These are phyloP conservation scores for Lyophyllum atratum DNA, from an alignment of 768 basidiomycete species.

Conservation along the genomic window DNA sequence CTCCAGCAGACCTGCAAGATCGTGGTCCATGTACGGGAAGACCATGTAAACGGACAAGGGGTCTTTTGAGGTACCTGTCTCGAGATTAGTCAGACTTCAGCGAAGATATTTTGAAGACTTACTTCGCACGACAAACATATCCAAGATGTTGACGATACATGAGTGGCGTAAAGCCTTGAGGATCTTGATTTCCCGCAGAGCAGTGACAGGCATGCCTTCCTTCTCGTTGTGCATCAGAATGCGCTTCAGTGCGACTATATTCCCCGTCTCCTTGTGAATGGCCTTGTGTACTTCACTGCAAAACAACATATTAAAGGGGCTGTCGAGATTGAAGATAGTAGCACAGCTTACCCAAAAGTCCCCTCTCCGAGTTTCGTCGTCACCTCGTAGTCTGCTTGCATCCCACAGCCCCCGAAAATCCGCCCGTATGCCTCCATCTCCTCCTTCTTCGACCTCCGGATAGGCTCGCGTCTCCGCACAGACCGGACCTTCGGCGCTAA, in stretches of 20 bases:
- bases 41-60: slow-evolving; percentile 95
- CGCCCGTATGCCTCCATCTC: slow-evolving; percentile 71
- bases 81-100: background rate
- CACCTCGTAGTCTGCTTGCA: slow-evolving; percentile 74
- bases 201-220: slow-evolving; percentile 97
- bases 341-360: slow-evolving; percentile 84
- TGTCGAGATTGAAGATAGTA: slow-evolving; percentile 9
- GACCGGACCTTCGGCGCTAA: slow-evolving; percentile 25
- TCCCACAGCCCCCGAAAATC: slow-evolving; percentile 68
- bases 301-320: slow-evolving; percentile 4
- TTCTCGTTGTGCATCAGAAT: slow-evolving; percentile 97
- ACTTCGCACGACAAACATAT: slow-evolving; percentile 91
- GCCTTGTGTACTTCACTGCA: slow-evolving; percentile 90
- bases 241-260: slow-evolving; percentile 84
- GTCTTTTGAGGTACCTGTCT: slow-evolving; percentile 62
- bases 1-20: slow-evolving; percentile 91
- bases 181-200: slow-evolving; percentile 95
- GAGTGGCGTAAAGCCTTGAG: slow-evolving; percentile 87
- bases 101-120: slow-evolving; percentile 24
- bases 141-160: slow-evolving; percentile 83
- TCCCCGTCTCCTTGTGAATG: slow-evolving; percentile 58
- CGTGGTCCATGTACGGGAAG: slow-evolving; percentile 99
- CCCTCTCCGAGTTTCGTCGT: slow-evolving; percentile 94
- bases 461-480: slow-evolving; percentile 41
- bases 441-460: slow-evolving; percentile 58